These are phyloP conservation scores for Thermothelomyces thermophilus DNA, from an alignment of 2,329 filamentous ascomycete species.

Conservation along the genomic window DNA sequence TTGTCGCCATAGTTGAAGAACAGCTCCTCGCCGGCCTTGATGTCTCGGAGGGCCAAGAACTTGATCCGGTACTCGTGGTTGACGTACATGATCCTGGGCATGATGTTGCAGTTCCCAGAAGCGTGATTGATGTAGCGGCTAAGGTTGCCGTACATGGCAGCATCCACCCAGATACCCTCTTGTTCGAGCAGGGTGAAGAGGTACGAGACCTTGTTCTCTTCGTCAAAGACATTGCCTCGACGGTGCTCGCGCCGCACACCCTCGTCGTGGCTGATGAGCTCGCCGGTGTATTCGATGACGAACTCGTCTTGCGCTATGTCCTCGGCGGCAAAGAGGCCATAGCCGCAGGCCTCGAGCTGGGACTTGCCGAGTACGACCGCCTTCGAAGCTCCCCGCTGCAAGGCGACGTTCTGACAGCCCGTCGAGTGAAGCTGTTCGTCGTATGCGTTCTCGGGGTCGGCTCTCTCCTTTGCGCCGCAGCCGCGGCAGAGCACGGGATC, in stretches of 20 bases:
- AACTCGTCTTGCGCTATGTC: constrained; percentile 63
- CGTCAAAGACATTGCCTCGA: constrained; percentile 55
- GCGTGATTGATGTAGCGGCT: constrained; percentile 81
- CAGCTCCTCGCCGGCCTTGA: constrained; percentile 66
- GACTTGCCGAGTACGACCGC: constrained; percentile 64
- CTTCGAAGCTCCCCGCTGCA: constrained; percentile 63
- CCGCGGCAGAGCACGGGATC: constrained; percentile 66
- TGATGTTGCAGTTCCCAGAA: constrained; percentile 54
- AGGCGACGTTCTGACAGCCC: constrained; percentile 64
- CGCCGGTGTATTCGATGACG: constrained; percentile 74
- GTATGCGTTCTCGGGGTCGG: constrained; percentile 61
- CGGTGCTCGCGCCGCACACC: constrained; percentile 60
- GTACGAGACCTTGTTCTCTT: constrained; percentile 58
- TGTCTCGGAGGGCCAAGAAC: constrained; percentile 60
- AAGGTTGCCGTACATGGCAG: constrained; percentile 70
- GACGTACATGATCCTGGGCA: constrained; percentile 61
- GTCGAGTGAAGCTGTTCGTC: constrained; percentile 48
- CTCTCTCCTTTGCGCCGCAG: constrained; percentile 63
- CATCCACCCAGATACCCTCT: constrained; percentile 64
- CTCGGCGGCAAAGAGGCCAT: constrained; percentile 68
- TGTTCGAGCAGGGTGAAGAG: constrained; percentile 54
- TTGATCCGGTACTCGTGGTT: constrained; percentile 72
- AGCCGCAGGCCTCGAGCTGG: constrained; percentile 60
- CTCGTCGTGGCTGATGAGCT: constrained; percentile 65
- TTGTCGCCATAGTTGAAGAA: constrained; percentile 76